These are phyloP conservation scores for Phialophora macrospora DNA, from an alignment of 2,329 filamentous ascomycete species.

Conservation along the genomic window DNA sequence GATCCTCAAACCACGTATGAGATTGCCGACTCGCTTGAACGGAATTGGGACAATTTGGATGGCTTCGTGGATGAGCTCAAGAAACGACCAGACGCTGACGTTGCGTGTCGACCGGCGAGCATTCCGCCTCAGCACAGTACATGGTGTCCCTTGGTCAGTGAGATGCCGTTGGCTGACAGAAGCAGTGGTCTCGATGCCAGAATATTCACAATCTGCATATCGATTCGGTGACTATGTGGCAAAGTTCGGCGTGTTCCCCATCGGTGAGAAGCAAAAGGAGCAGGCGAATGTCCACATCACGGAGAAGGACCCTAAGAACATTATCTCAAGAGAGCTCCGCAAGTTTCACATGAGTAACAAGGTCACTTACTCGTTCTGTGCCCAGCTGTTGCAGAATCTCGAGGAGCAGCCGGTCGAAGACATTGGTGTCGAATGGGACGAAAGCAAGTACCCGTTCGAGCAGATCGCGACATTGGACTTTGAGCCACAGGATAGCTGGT, in stretches of 20 bases:
- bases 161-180: background rate
- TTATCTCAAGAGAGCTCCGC: conserved; percentile 31
- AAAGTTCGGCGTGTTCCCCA: conserved; percentile 31
- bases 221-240: conserved; percentile 34
- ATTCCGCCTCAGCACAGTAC: conserved; percentile 32
- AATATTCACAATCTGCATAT: conserved; percentile 35
- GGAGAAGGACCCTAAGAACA: conserved; percentile 32
- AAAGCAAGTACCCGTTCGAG: conserved; percentile 88
- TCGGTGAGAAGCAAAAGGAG: conserved; percentile 32
- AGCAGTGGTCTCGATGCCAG: conserved; percentile 33
- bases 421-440: conserved; percentile 97
- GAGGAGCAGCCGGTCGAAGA: conserved; percentile 60
- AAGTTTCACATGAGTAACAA: conserved; percentile 33
- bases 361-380: conserved; percentile 33
- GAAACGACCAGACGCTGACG: conserved; percentile 28
- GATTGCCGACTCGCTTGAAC: conserved; percentile 32
- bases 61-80: conserved; percentile 31
- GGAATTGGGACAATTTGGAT: conserved; percentile 32
- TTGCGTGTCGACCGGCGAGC: conserved; percentile 23
- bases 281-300: conserved; percentile 26
- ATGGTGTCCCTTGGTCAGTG: background rate
- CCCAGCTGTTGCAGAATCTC: conserved; percentile 40
- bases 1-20: conserved; percentile 31
- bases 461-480: conserved; percentile 56
- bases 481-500: conserved; percentile 33